Evolutionary conservation across 768 basidiomycete genomes (phyloP).

Genomic region (Boletus pseudo-olivaceus): DNA sequence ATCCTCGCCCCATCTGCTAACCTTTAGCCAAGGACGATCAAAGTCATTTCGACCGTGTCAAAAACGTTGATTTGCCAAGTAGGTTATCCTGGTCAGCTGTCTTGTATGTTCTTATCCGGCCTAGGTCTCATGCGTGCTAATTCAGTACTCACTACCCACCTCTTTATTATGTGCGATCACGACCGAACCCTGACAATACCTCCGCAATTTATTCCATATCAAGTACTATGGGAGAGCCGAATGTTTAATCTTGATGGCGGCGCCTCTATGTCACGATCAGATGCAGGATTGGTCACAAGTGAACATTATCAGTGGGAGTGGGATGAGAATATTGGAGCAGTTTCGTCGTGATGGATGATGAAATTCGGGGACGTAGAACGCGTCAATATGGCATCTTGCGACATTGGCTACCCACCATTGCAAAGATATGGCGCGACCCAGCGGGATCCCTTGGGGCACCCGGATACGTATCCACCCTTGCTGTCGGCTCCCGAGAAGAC

Average conservation of each 20-base stretch:
- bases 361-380: not conserved
- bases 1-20: slow-evolving; percentile 16
- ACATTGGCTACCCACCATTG: not conserved
- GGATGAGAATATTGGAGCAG: not conserved
- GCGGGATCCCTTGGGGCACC: not conserved
- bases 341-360: not conserved
- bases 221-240: slow-evolving; percentile 10
- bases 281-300: slow-evolving; percentile 1
- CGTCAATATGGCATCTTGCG: not conserved
- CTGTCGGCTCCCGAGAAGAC: not conserved
- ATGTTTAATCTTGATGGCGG: slow-evolving; percentile 13
- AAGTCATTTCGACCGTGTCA: slow-evolving; percentile 2
- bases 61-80: slow-evolving; percentile 14
- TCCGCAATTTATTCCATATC: slow-evolving; percentile 15
- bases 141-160: slow-evolving; percentile 7
- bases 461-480: not conserved
- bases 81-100: slow-evolving; percentile 26
- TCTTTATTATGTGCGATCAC: slow-evolving; percentile 13
- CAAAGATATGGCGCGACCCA: not conserved
- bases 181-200: slow-evolving; percentile 16
- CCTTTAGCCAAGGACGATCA: slow-evolving; percentile 1
- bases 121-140: slow-evolving; percentile 12
- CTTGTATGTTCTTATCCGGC: slow-evolving; percentile 20
- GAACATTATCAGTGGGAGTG: slow-evolving; percentile 7
- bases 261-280: not conserved